Evolutionary conservation across 108 stramenopile genomes (phyloP), one percentile per base, ranked within the genome.

Genomic region (Cyclotella distinguenda): DNA sequence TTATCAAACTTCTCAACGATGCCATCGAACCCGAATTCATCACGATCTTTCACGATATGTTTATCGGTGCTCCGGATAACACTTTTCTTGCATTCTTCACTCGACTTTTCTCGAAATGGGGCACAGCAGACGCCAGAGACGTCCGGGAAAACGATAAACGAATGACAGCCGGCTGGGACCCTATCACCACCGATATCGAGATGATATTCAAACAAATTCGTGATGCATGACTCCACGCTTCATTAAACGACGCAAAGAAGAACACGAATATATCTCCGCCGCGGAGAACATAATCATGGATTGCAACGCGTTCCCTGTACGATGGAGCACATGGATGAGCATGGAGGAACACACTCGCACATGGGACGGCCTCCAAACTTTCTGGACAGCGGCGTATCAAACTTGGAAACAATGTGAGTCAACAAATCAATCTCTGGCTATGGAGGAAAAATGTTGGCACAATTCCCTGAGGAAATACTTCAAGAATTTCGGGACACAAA

Each of bases 141-240:
- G 27, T 43, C 42, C 42, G 23, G 13, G 6, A 6, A 1, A 59
- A 59, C 40, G 28, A 28, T 0, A n/a, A 43, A 5, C 1, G 42
- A 8, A 59, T 59, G 58, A 15, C n/a, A 3, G 40, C 21, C 10
- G 23, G 0, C 4, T 59, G 58, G 58, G 27, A 59, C 31, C 58
- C 58, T 5, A 18, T 15, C 58, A 43, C 16, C 23, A 8, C 1
- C 1, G 25, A 59, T 30, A 16, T 42, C 1, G 58, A 39, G 6
- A 43, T 6, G 26, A 12, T 59, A 4, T 28, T 59, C 8, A 59
- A 30, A 6, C 39, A 43, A n/a, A 59, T 59, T 19, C 6, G 13
- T 6, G 42, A 59, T n/a, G 42, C 12, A 28, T 59, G 23, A 15
- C 28, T 1, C 42, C 58, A 7, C 13, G 21, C 10, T 59, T 28